Percentiles rank a stretch among this genome's conserved stretches.
Conservation (phyloP, 208 protist species). For the Leishmania mexicana region DNA sequence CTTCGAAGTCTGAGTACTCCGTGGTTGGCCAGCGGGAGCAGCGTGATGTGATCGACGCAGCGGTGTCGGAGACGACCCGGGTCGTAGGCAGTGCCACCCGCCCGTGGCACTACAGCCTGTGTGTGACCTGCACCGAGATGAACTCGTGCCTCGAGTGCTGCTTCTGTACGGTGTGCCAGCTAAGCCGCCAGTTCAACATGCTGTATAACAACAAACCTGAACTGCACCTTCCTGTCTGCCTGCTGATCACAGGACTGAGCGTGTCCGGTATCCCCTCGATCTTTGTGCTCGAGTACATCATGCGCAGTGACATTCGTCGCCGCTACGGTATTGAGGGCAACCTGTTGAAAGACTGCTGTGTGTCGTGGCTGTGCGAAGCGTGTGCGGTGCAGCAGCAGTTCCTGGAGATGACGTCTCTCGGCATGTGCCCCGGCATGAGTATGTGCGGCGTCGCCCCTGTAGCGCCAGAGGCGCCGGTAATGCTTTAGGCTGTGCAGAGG, state of each 20-base stretch:
- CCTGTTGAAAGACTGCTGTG: conserved; percentile 18
- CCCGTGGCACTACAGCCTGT: conserved; percentile 47
- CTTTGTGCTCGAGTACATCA: conserved; percentile 13
- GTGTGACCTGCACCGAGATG: conserved; percentile 27
- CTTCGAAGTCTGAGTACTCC: not conserved
- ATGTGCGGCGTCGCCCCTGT: conserved; percentile 23
- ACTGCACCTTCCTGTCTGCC: conserved; percentile 24
- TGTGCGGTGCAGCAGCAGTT: conserved; percentile 62
- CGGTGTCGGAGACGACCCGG: not conserved
- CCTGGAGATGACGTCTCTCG: conserved; percentile 55
- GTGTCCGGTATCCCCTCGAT: not conserved
- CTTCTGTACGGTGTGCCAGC: conserved; percentile 32
- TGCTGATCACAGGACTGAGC: not conserved
- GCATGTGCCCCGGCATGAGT: conserved; percentile 51
- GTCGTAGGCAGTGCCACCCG: conserved; percentile 3
- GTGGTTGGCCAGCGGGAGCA: conserved; percentile 10
- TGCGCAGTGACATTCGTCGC: conserved; percentile 20
- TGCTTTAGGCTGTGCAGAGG: conserved; percentile 11
- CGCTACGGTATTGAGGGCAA: conserved; percentile 36
- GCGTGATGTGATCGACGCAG: not conserved
- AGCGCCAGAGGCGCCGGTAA: conserved; percentile 21
- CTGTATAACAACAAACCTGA: conserved; percentile 28
- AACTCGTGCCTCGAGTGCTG: conserved; percentile 42
- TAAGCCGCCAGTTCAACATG: conserved; percentile 53
- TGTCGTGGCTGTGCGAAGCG: conserved; percentile 31